Evolutionary conservation across 345 rosid genomes (phyloP).

Genomic region (Hevea brasiliensis): DNA sequence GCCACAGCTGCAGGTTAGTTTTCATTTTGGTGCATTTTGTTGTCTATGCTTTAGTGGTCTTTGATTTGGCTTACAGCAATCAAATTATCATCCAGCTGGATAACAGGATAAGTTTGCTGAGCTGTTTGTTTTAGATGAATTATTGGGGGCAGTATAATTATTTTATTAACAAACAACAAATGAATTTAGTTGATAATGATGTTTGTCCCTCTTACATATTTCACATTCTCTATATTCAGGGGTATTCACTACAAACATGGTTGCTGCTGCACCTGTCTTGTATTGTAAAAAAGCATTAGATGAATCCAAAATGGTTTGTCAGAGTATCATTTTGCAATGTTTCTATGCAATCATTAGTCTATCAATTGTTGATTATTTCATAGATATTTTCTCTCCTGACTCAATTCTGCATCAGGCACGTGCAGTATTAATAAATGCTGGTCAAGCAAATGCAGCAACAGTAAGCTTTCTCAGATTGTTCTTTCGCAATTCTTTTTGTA

Average conservation of each 20-base stretch:
- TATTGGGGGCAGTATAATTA: not conserved
- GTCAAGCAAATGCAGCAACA: constrained; percentile 99
- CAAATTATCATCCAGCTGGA: not conserved
- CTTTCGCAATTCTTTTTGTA: constrained; percentile 8
- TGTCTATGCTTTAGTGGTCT: not conserved
- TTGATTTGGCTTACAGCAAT: not conserved
- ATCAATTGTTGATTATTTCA: constrained; percentile 6
- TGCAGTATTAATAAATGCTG: constrained; percentile 91
- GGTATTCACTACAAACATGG: constrained; percentile 74
- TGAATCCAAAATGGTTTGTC: constrained; percentile 52
- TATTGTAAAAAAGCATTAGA: constrained; percentile 69
- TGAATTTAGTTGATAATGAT: not conserved
- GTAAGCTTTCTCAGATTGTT: constrained; percentile 47
- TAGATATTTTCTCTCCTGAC: constrained; percentile 2
- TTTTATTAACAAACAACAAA: not conserved
- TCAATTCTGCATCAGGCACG: constrained; percentile 58
- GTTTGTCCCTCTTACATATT: not conserved
- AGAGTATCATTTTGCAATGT: not conserved
- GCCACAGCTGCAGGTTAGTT: constrained; percentile 73
- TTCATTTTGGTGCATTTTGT: constrained; percentile 10
- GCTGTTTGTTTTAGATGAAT: no score
- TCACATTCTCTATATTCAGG: constrained; percentile 41
- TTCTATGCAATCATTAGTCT: not conserved
- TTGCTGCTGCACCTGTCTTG: constrained; percentile 93
- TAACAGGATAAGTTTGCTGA: not conserved